Conservation (phyloP, 805 yeast genomes). For the Wickerhamiella cacticola region DNA sequence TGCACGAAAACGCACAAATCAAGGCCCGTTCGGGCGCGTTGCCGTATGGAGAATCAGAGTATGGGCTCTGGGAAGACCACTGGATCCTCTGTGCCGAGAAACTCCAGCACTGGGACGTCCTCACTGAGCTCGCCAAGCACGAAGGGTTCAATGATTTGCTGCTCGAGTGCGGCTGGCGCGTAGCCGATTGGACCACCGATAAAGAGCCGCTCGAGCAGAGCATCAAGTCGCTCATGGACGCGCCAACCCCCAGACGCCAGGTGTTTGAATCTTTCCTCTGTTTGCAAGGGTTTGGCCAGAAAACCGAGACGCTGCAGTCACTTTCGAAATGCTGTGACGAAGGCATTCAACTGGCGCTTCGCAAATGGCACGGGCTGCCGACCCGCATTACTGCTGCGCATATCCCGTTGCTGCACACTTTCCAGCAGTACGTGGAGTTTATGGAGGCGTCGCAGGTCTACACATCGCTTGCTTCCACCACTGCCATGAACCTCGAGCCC, state of each 20-base stretch:
- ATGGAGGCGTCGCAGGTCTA: constrained; percentile 95
- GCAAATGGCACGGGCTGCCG: constrained; percentile 90
- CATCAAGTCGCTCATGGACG: constrained; percentile 94
- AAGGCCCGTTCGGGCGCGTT: constrained; percentile 90
- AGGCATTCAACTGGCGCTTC: constrained; percentile 82
- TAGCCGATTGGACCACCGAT: constrained; percentile 96
- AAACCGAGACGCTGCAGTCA: constrained; percentile 72
- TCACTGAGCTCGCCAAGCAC: constrained; percentile 92
- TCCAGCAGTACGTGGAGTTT: constrained; percentile 95
- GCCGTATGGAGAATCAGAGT: constrained; percentile 92
- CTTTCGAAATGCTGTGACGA: constrained; percentile 84
- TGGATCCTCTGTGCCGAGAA: constrained; percentile 97
- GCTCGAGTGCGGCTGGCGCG: constrained; percentile 99
- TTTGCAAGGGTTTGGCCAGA: constrained; percentile 86
- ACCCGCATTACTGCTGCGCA: constrained; percentile 58
- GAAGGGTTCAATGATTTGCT: constrained; percentile 93
- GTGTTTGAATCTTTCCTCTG: constrained; percentile 89
- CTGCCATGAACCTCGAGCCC: constrained; percentile 80
- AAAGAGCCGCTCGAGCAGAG: constrained; percentile 89
- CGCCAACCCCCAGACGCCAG: constrained; percentile 94
- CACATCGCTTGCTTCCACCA: constrained; percentile 74
- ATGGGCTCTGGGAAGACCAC: constrained; percentile 94
- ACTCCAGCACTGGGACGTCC: constrained; percentile 93
- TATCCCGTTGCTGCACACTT: constrained; percentile 76
- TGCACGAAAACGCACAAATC: constrained; percentile 93